Evolutionary conservation across 2,329 filamentous ascomycete genomes (phyloP).

Genomic region (Westerdykella sp.): DNA sequence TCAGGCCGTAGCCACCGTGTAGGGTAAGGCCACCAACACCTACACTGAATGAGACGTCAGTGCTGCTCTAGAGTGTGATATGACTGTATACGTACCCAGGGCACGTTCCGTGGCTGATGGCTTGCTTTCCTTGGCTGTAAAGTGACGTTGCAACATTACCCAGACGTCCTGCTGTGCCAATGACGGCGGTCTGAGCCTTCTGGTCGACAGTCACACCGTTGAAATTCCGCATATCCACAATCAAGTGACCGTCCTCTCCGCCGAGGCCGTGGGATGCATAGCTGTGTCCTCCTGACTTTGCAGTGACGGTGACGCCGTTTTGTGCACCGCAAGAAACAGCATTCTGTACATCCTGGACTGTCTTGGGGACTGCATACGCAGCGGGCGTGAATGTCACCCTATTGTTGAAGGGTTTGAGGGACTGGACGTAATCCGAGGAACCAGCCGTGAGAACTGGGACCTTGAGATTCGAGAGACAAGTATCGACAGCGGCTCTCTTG

Average conservation of each 20-base stretch:
- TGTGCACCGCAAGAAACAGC: conserved; percentile 52
- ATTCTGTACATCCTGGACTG: conserved; percentile 46
- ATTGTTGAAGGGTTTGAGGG: conserved; percentile 25
- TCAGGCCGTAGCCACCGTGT: conserved; percentile 25
- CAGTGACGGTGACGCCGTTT: conserved; percentile 48
- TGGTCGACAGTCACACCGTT: conserved; percentile 39
- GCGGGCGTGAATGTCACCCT: conserved; percentile 39
- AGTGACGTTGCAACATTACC: conserved; percentile 26
- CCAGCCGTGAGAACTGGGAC: conserved; percentile 16
- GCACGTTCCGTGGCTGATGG: conserved; percentile 47
- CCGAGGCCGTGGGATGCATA: conserved; percentile 48
- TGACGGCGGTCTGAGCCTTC: conserved; percentile 35
- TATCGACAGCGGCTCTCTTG: conserved; percentile 13
- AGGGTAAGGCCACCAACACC: conserved; percentile 23
- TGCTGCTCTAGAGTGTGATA: conserved; percentile 3
- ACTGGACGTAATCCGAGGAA: conserved; percentile 22
- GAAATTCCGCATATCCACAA: conserved; percentile 44
- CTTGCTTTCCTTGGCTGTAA: conserved; percentile 30
- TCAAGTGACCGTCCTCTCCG: conserved; percentile 42
- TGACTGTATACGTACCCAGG: conserved; percentile 38
- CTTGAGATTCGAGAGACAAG: conserved; percentile 12
- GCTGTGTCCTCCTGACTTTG: conserved; percentile 57
- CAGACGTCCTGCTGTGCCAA: conserved; percentile 45
- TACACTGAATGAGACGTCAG: conserved; percentile 12
- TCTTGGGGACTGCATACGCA: conserved; percentile 51